Conservation (phyloP, 169 alveolate genomes). For the Plasmodium knowlesi region DNA sequence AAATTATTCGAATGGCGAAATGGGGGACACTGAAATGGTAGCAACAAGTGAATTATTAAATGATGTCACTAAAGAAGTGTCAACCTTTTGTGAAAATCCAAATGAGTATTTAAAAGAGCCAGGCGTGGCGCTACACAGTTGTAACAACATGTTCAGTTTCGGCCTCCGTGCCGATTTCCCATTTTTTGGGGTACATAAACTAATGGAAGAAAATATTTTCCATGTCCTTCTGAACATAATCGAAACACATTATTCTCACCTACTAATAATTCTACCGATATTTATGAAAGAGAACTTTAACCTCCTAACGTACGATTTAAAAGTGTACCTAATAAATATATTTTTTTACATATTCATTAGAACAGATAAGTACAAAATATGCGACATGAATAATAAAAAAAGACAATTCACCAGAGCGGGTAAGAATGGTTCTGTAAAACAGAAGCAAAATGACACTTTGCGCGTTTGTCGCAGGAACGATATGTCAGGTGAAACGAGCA, state of each 20-base stretch:
- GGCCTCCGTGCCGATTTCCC: slow-evolving; percentile 1
- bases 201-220: slow-evolving; percentile 37
- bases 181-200: background rate
- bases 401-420: background rate
- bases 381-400: slow-evolving; percentile 22
- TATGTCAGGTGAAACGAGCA: background rate
- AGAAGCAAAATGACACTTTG: background rate
- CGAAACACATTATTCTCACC: slow-evolving; percentile 31
- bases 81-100: slow-evolving; percentile 21
- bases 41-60: slow-evolving; percentile 1
- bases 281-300: slow-evolving; percentile 48
- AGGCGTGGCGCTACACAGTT: background rate
- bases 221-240: slow-evolving; percentile 29
- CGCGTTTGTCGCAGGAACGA: background rate
- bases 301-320: slow-evolving; percentile 36
- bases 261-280: slow-evolving; percentile 43
- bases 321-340: slow-evolving; percentile 59
- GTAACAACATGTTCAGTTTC: background rate
- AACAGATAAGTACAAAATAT: slow-evolving; percentile 54
- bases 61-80: background rate
- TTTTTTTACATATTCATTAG: slow-evolving; percentile 49
- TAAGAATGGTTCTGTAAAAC: background rate
- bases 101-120: slow-evolving; percentile 22
- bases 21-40: background rate
- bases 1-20: slow-evolving; percentile 20